Conservation (phyloP, 352 stramenopile species). For the Pythium sp. region DNA sequence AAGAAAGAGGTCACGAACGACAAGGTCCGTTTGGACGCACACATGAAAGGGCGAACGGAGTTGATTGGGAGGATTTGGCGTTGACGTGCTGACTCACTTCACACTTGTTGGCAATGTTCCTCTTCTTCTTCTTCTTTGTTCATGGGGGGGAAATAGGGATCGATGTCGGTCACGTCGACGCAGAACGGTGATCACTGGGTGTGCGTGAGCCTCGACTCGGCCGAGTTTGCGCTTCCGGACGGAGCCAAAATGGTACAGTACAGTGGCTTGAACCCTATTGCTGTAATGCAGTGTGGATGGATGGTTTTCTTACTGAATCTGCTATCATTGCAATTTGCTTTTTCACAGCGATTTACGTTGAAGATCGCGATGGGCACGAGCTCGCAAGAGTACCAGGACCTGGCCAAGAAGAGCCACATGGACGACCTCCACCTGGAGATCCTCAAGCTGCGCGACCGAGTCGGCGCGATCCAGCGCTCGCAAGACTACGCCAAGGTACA, state of each 20-base stretch:
- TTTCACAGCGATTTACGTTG: constrained; percentile 55
- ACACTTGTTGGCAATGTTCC: neutral
- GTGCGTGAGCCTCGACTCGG: constrained; percentile 66
- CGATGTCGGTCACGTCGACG: constrained; percentile 64
- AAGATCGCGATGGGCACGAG: constrained; percentile 70
- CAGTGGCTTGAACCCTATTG: too few relatives aligned
- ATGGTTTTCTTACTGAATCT: neutral
- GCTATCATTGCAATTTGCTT: neutral
- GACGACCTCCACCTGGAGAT: constrained; percentile 78
- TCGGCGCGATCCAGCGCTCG: constrained; percentile 74
- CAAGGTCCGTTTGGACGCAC: constrained; percentile 32
- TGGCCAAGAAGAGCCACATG: constrained; percentile 84
- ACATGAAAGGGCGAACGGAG: neutral
- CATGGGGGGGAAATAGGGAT: constrained; percentile 28
- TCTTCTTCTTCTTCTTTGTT: neutral
- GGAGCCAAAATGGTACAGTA: constrained; percentile 57
- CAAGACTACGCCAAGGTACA: constrained; percentile 83
- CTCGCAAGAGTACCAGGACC: constrained; percentile 74
- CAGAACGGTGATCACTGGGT: constrained; percentile 70
- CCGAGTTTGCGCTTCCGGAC: constrained; percentile 57
- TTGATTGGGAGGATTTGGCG: too few relatives aligned
- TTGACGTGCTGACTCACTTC: neutral
- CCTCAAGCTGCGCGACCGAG: constrained; percentile 77
- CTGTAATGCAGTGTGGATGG: too few relatives aligned
- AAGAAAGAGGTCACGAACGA: constrained; percentile 54